These are phyloP conservation scores for Sequoia sempervirens DNA, from an alignment of 75 land plant genomes.

Conservation along the genomic window DNA sequence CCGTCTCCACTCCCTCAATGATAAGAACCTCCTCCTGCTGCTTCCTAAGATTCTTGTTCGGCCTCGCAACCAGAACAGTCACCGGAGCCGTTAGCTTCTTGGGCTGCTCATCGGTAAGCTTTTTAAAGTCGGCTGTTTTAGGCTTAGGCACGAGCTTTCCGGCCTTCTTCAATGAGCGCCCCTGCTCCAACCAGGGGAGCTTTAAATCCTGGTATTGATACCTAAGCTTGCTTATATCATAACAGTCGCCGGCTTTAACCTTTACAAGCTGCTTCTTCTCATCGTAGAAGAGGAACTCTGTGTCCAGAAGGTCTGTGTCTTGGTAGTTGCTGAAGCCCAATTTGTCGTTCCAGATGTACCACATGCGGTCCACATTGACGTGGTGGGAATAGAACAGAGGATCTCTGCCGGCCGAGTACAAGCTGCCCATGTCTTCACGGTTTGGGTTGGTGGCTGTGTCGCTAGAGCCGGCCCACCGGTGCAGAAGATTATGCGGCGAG, in stretches of 20 bases:
- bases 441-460: no score
- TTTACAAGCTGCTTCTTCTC: slow-evolving; percentile 27
- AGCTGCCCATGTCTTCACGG: no score
- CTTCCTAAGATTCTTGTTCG: no score
- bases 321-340: neutral
- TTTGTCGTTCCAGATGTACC: neutral
- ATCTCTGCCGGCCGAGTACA: no score
- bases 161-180: neutral
- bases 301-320: slow-evolving; percentile 19
- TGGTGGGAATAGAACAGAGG: neutral
- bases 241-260: slow-evolving; percentile 24
- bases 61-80: no score
- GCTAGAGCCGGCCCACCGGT: no score
- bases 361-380: neutral
- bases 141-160: neutral
- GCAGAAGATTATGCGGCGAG: no score
- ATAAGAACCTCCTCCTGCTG: no score
- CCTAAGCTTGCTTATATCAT: slow-evolving; percentile 19
- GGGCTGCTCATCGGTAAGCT: neutral
- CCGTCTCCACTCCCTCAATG: no score
- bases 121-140: neutral
- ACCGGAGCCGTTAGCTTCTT: neutral
- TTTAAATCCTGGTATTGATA: slow-evolving; percentile 27
- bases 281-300: slow-evolving; percentile 42
- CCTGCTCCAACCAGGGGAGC: slow-evolving; percentile 11